A percentile compares a stretch with the other conserved stretches of the same genome.
Conservation (phyloP, 1,284 basidiomycete species). For the Caloboletus firmus region DNA sequence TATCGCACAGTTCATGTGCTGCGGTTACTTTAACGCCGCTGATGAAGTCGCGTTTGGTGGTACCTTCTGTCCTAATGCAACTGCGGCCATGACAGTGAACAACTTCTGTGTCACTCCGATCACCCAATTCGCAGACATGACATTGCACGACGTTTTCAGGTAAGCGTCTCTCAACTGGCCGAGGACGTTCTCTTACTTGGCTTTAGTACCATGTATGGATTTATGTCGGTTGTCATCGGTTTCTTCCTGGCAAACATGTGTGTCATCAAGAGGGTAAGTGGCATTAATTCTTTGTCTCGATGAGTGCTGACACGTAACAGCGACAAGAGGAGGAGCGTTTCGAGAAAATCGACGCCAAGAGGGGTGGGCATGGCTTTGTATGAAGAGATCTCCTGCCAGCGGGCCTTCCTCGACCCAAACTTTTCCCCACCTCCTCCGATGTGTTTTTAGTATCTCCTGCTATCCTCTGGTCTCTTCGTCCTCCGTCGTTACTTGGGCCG, state of each 20-base stretch:
- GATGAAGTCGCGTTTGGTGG: conserved; percentile 59
- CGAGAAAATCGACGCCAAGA: conserved; percentile 82
- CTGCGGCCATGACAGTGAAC: conserved; percentile 42
- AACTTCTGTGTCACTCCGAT: conserved; percentile 67
- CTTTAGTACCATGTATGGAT: conserved; percentile 67
- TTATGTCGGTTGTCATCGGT: conserved; percentile 73
- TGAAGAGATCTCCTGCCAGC: conserved; percentile 39
- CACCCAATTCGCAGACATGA: conserved; percentile 63
- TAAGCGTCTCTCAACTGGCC: conserved; percentile 30
- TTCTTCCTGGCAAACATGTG: conserved; percentile 78
- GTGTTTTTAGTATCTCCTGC: background rate
- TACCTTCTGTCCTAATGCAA: conserved; percentile 58
- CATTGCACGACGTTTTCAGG: conserved; percentile 81
- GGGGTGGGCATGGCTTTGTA: conserved; percentile 80
- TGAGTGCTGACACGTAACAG: conserved; percentile 40
- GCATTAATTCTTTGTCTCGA: background rate
- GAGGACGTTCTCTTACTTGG: background rate
- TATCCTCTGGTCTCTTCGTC: background rate
- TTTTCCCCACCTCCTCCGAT: background rate
- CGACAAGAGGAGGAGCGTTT: conserved; percentile 78
- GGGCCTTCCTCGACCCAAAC: no score
- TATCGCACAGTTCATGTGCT: conserved; percentile 63
- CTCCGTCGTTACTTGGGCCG: background rate
- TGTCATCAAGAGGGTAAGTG: conserved; percentile 73
- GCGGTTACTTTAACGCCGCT: conserved; percentile 74